These are phyloP conservation scores for Physcomitrium patens DNA, from an alignment of 225 moss, liverwort and hornwort species.

Conservation along the genomic window DNA sequence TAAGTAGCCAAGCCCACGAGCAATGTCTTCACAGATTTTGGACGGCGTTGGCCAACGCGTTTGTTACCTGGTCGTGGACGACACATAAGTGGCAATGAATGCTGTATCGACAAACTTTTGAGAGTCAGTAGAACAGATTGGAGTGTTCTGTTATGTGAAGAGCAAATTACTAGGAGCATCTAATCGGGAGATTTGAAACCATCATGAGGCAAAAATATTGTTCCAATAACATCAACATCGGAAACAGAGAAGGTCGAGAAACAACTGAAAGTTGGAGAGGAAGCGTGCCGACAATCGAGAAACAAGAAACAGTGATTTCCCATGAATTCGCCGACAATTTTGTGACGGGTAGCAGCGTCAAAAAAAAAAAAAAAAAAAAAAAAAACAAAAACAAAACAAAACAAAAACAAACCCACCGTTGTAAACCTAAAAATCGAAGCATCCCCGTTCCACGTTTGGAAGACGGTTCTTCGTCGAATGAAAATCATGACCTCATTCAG, in stretches of 20 bases:
- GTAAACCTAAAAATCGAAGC: no score
- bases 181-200: slow-evolving; percentile 22
- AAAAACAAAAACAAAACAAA: no score
- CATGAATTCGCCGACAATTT: background rate
- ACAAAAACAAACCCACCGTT: background rate
- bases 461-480: no score
- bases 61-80: slow-evolving; percentile 24
- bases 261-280: slow-evolving; percentile 18
- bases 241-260: background rate
- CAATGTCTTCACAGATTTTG: slow-evolving; percentile 37
- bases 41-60: slow-evolving; percentile 26
- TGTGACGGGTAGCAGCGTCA: background rate
- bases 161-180: slow-evolving; percentile 29
- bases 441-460: no score
- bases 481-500: no score
- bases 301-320: slow-evolving; percentile 7
- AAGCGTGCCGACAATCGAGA: slow-evolving; percentile 11
- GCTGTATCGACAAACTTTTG: slow-evolving; percentile 13
- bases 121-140: slow-evolving; percentile 22
- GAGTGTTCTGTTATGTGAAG: slow-evolving; percentile 10
- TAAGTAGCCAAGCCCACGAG: slow-evolving; percentile 36
- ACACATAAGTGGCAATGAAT: slow-evolving; percentile 9
- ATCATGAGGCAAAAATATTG: slow-evolving; percentile 25
- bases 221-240: background rate
- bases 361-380: no score